These are phyloP conservation scores for Vaccinium corymbosum DNA, from an alignment of 148 eudicot genomes.

Conservation along the genomic window DNA sequence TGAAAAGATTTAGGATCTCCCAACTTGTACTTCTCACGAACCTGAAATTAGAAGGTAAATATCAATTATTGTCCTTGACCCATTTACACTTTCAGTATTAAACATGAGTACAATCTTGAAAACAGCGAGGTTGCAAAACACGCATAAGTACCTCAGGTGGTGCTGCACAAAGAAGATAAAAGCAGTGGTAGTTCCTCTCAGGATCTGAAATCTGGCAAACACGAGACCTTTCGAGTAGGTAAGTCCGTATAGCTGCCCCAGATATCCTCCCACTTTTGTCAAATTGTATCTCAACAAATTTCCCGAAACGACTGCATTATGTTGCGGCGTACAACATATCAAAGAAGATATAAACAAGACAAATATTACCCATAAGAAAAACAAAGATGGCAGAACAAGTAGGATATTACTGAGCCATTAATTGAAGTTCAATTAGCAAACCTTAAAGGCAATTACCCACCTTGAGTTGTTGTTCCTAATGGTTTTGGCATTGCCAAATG, in stretches of 20 bases:
- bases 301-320: conserved; percentile 85
- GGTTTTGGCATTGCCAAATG: conserved; percentile 98
- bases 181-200: conserved; percentile 94
- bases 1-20: conserved; percentile 66
- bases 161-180: conserved; percentile 90
- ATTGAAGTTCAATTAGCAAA: conserved; percentile 4
- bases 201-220: conserved; percentile 97
- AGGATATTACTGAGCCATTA: conserved; percentile 7
- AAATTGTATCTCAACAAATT: conserved; percentile 96
- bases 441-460: conserved; percentile 33
- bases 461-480: conserved; percentile 97
- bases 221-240: conserved; percentile 95
- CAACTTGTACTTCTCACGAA: conserved; percentile 79
- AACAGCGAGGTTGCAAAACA: not conserved
- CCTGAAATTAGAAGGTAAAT: conserved; percentile 43
- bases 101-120: not conserved
- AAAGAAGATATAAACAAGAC: conserved; percentile 2
- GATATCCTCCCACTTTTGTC: conserved; percentile 91
- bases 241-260: conserved; percentile 94
- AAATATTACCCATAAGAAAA: conserved; percentile 7
- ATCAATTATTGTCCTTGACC: not conserved
- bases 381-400: not conserved
- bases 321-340: conserved; percentile 17
- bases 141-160: conserved; percentile 68
- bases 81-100: not conserved